Base-by-base conservation (phyloP, 1,139 yeast species). In the Suhomyces bokatorum region DNA sequence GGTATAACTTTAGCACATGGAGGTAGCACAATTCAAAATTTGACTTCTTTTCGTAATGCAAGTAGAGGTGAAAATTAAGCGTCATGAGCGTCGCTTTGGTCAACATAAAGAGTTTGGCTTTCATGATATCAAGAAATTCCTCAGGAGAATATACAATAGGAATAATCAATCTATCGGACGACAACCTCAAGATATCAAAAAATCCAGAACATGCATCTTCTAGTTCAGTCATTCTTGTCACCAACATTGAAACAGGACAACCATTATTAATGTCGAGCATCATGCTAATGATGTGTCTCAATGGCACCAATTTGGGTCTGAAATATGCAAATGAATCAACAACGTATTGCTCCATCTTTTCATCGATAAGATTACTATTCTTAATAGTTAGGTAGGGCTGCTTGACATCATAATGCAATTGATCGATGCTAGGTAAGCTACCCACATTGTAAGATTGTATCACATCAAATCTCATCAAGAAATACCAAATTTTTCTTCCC, bases 401-500 rank as follows among this genome's bases (percentile, higher is more conserved):
- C 16, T 48, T 46, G 9, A 50, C 49, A 31, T 57, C 57, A 30
- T 43, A 53, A 29, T 49, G 50, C 8, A 17, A 34, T 24, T 41
- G 37, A 14, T 50, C 47, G 14, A 48, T 51, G 2, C 50, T 32
- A 0, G 53, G 50, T 15, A 80, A 74, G 41, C 67, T 69, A 0
- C 83, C 83, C 41, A 66, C 61, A 30, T 63, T 64, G 41, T 64
- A 58, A 39, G 75, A 48, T 32, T 42, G 56, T 10, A 55, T 48
- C 4, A 56, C 35, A 36, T 60, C 64, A 14, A 50, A 50, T 26
- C 59, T 50, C 22, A 70, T 63, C 40, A 81, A 59, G 41, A 69
- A 69, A 53, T 71, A 70, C 85, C 85, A 81, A 3, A 80, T 67
- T 48, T 78, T 80, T 53, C 86, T 66, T 58, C 73, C 70, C 16